Percentiles rank a stretch among this genome's conserved stretches.
Conservation (phyloP, 176 grass and related monocot genomes). For the Zoysia pacifica region DNA sequence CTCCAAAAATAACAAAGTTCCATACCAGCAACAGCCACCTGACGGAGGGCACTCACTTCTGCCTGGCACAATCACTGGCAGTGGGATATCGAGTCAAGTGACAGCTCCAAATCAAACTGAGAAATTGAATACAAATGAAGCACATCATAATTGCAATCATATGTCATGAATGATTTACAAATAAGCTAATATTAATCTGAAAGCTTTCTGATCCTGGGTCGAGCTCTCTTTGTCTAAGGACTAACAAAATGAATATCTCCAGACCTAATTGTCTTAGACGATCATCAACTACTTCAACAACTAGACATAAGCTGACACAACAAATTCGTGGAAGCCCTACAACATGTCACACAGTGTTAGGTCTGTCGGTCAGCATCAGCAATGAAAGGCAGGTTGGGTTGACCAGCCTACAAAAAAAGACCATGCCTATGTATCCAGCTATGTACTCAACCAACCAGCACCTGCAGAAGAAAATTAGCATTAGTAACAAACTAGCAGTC, state of each 20-base stretch:
- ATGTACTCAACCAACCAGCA: conserved; percentile 46
- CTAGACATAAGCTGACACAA: conserved; percentile 30
- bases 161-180: conserved; percentile 46
- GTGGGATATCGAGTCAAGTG: background rate
- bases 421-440: conserved; percentile 49
- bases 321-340: conserved; percentile 24
- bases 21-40: too few relatives aligned
- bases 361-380: conserved; percentile 56
- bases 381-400: conserved; percentile 41
- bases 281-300: conserved; percentile 21
- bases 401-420: conserved; percentile 58
- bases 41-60: too few relatives aligned
- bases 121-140: conserved; percentile 20
- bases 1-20: too few relatives aligned
- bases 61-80: background rate
- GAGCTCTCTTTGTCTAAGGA: conserved; percentile 7
- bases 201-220: conserved; percentile 20
- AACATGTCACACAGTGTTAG: conserved; percentile 36
- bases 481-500: conserved; percentile 31
- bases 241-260: conserved; percentile 41
- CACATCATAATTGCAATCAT: conserved; percentile 14
- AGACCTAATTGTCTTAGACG: conserved; percentile 15
- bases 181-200: conserved; percentile 9
- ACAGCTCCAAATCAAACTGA: background rate
- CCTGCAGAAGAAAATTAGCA: conserved; percentile 32